phyloP scores from a whole-genome alignment of 2,329 filamentous ascomycete genomes.

The Alternaria arbusti region DNA sequence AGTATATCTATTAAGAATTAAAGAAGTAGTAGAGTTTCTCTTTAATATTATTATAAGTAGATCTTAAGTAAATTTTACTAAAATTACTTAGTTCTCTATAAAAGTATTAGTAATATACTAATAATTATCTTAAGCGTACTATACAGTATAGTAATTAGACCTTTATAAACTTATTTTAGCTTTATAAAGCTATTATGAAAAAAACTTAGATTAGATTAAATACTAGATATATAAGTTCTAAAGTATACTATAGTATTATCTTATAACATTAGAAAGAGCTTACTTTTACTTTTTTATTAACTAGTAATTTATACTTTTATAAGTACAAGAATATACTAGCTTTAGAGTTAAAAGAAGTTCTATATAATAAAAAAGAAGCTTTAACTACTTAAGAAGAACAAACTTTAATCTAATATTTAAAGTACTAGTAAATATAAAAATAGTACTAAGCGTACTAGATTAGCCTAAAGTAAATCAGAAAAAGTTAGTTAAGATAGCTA shows the following conservation, averaged over 20 bases:
- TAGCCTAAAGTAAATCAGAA: background rate
- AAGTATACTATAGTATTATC: background rate
- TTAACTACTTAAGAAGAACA: background rate
- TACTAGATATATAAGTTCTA: background rate
- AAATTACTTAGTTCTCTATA: background rate
- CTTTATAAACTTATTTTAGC: background rate
- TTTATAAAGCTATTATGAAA: background rate
- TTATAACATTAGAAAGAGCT: background rate
- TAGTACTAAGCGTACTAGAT: background rate
- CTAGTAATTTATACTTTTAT: background rate
- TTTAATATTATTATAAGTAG: background rate
- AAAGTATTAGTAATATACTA: background rate
- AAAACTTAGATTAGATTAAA: background rate
- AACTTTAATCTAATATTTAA: background rate
- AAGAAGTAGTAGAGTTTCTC: background rate
- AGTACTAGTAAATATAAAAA: background rate
- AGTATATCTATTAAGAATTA: background rate
- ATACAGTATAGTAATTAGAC: background rate
- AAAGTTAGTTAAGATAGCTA: background rate
- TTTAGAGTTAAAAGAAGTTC: background rate
- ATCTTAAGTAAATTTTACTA: background rate
- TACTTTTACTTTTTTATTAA: background rate
- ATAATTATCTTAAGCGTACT: background rate
- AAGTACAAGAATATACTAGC: background rate
- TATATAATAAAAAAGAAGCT: background rate